Base-by-base conservation (phyloP, 371 early-diverging fungal species). In the Blyttiomyces sp. region DNA sequence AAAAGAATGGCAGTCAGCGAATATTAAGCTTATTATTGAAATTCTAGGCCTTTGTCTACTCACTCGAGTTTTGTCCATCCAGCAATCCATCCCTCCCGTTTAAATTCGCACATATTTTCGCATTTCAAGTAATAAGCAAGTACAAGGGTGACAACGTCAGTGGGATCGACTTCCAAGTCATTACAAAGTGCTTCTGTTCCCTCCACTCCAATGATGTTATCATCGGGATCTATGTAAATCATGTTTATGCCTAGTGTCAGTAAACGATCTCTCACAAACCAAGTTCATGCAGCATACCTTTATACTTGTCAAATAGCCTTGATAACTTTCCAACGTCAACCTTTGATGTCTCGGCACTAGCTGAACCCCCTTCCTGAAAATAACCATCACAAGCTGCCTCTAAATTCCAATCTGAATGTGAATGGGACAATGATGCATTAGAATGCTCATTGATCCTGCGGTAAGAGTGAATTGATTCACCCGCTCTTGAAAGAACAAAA, bases 21-120 rank as follows among this genome's bases (percentile, higher is more conserved):
- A n/a, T n/a, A n/a, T n/a, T n/a, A n/a, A n/a, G n/a, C n/a, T n/a
- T n/a, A n/a, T n/a, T n/a, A 49, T 27, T 42, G 13, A 23, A 2
- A n/a, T n/a, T n/a, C n/a, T n/a, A n/a, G n/a, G n/a, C n/a, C n/a
- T n/a, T n/a, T n/a, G n/a, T 32, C 34, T 3, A 43, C 66, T 34
- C 70, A 86, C 84, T 80, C 73, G 36, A 90, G 68, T 30, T 78
- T 68, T 16, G 81, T 68, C 84, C 88, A 89, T 1, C 91, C 92
- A 17, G 86, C 73, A 4, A 82, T 60, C 73, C 73, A 74, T 27
- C 71, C 84, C 26, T 79, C 61, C 31, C 84, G 70, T 19, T 74
- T 79, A 61, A 90, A 91, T 64, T 91, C 90, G 61, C 90, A 86
- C 87, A 91, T 90, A 19, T 72, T 76, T 59, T 87, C 82, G 23